These are phyloP conservation scores for Aspergillus transmontanensis DNA, from an alignment of 2,329 filamentous ascomycete species.

Conservation along the genomic window DNA sequence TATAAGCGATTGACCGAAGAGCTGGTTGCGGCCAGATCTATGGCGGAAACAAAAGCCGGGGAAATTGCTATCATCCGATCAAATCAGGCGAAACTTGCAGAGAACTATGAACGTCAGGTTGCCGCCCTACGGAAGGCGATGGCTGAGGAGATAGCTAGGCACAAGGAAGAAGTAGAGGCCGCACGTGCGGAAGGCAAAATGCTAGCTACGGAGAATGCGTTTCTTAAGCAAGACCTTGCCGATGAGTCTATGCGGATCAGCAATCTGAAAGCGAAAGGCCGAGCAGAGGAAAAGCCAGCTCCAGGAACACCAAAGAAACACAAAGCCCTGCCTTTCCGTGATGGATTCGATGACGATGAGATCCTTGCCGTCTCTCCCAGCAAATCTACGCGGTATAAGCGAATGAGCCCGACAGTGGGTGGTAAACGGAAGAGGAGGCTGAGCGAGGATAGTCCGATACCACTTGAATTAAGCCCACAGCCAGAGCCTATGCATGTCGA, in stretches of 20 bases:
- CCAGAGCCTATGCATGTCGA: slow-evolving; percentile 29
- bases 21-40: slow-evolving; percentile 41
- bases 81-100: slow-evolving; percentile 56
- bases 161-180: slow-evolving; percentile 58
- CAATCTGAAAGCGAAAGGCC: slow-evolving; percentile 41
- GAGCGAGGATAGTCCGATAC: slow-evolving; percentile 56
- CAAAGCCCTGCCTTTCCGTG: slow-evolving; percentile 53
- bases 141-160: slow-evolving; percentile 55
- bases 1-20: slow-evolving; percentile 43
- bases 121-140: slow-evolving; percentile 56
- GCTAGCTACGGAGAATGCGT: slow-evolving; percentile 60
- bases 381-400: slow-evolving; percentile 53
- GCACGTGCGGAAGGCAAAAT: slow-evolving; percentile 58
- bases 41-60: slow-evolving; percentile 56
- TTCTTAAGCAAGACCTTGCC: slow-evolving; percentile 62
- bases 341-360: slow-evolving; percentile 67
- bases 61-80: slow-evolving; percentile 64
- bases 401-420: slow-evolving; percentile 57
- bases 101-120: slow-evolving; percentile 57
- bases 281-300: slow-evolving; percentile 37
- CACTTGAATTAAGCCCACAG: slow-evolving; percentile 45
- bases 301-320: slow-evolving; percentile 55
- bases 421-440: slow-evolving; percentile 60
- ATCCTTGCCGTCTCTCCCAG: slow-evolving; percentile 59
- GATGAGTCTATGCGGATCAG: slow-evolving; percentile 56